Evolutionary conservation across 2,329 filamentous ascomycete species (phyloP), one percentile per base, ranked within the genome.

Genomic region (Ceratocystis ficicola): DNA sequence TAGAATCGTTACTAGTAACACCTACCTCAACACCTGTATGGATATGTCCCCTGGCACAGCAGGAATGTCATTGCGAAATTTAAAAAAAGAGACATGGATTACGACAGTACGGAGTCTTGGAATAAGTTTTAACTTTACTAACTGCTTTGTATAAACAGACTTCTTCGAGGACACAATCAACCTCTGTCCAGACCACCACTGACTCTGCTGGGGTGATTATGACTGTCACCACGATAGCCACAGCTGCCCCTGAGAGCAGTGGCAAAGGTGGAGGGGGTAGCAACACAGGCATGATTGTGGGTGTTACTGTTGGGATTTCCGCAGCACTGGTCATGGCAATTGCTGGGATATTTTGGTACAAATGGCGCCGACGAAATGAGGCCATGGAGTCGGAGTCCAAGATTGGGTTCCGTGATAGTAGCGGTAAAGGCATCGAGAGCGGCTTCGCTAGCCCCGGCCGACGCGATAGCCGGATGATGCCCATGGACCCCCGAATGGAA

Each of bases 401-500:
- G 8, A 60, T 63, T 48, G 64, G 57, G 44, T 62, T 55, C 22
- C 52, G 63, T 22, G 25, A 32, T 44, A 44, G 41, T 17, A 46
- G 28, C 5, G 66, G 63, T 5, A 60, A 55, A 15, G 66, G 63
- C 8, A 32, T 64, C 3, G 63, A 65, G 28, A 63, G 64, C 2
- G 67, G 59, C 15, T 66, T 61, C 8, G 72, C 68, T 36, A 77
- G 77, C 2, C 76, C 75, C 5, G 76, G 78, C 50, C 79, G 81
- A 66, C 79, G 80, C 66, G 82, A 78, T 69, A 81, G 80, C 72
- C 76, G 77, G 57, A 72, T 86, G 64, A 79, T 82, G 77, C 81
- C 82, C 7, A 79, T 85, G 65, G 84, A 87, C 71, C 84, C 84
- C 41, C 78, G 84, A 57, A 80, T 86, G 76, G 81, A 86, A 32